phyloP scores from a whole-genome alignment of 2,329 filamentous ascomycete species.

The Samsoniella hepiali region DNA sequence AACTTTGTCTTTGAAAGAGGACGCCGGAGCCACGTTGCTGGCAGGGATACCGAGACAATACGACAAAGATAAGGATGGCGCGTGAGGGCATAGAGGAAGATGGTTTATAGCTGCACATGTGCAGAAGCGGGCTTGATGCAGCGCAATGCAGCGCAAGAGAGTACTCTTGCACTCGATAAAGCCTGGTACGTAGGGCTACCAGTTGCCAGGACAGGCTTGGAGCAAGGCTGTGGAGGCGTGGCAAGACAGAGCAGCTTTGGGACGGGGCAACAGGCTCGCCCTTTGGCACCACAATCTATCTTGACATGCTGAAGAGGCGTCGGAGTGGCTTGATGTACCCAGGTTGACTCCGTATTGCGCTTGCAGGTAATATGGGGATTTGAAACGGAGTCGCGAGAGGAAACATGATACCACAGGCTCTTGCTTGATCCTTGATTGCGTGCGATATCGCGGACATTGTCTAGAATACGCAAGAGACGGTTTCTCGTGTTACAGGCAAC shows the following conservation, averaged over 20 bases:
- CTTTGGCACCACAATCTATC: conserved; percentile 10
- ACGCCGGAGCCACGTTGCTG: conserved; percentile 6
- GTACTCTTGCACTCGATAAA: not conserved
- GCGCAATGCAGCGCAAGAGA: not conserved
- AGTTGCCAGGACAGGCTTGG: not conserved
- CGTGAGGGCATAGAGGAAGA: not conserved
- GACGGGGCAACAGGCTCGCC: not conserved
- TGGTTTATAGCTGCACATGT: not conserved
- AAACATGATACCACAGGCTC: not conserved
- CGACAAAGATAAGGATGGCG: conserved; percentile 4
- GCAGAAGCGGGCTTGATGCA: not conserved
- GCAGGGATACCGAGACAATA: conserved; percentile 6
- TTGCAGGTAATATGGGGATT: not conserved
- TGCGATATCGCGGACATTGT: conserved; percentile 6
- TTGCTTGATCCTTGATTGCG: not conserved
- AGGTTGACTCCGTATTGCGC: not conserved
- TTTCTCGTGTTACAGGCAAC: not conserved
- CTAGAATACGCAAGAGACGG: not conserved
- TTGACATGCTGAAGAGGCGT: conserved; percentile 5
- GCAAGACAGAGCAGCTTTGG: not conserved
- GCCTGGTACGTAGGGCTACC: conserved; percentile 1
- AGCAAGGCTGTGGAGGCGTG: not conserved
- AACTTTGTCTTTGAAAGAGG: not conserved
- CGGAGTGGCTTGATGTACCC: conserved; percentile 8
- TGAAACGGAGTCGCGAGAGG: not conserved